Base-by-base conservation (phyloP, 495 filamentous ascomycete genomes). In the Xylaria longipes region DNA sequence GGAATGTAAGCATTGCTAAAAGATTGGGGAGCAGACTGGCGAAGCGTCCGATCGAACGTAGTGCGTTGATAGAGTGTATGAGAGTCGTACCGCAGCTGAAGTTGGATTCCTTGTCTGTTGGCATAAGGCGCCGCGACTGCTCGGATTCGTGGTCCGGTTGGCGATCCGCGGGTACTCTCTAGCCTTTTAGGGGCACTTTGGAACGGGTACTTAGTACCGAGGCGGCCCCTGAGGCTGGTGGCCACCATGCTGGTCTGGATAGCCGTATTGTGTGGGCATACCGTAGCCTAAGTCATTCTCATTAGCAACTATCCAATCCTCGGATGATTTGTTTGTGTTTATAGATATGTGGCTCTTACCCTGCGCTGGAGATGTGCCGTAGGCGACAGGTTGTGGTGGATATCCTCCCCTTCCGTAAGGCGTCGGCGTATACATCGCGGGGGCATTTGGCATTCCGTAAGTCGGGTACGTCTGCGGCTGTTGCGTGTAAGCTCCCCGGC, bases 401-500 rank as follows among this genome's bases (percentile, higher is more conserved):
- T 80, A 80, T 15, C 78, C 76, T 41, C 77, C 78, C 22, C 75
- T 76, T 62, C 76, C 76, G 66, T 79, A 79, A 11, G 72, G 54
- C 17, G 27, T 27, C 25, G 39, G 72, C 17, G 58, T 63, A 46
- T 79, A 79, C 76, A 79, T 78, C 54, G 67, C 37, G 12, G 66
- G 46, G n/a, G 63, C 31, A 65, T 73, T 73, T 22, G 76, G 73
- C 60, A 76, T 74, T 50, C 77, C 77, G 56, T 79, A 79, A 14
- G 72, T 39, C n/a, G 68, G 65, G 35, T 78, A 80, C 76, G 75
- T 76, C 46, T 75, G 76, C 33, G 77, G 75, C 31, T 75, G 75
- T 46, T 75, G 78, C 62, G 79, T 78, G 31, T 86, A 82, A 37
- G 80, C 82, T 72, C 84, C 82, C 69, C 86, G 81, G 46, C 80